phyloP scores from a whole-genome alignment of 495 filamentous ascomycete genomes.

The Chaetomium fimeti region DNA sequence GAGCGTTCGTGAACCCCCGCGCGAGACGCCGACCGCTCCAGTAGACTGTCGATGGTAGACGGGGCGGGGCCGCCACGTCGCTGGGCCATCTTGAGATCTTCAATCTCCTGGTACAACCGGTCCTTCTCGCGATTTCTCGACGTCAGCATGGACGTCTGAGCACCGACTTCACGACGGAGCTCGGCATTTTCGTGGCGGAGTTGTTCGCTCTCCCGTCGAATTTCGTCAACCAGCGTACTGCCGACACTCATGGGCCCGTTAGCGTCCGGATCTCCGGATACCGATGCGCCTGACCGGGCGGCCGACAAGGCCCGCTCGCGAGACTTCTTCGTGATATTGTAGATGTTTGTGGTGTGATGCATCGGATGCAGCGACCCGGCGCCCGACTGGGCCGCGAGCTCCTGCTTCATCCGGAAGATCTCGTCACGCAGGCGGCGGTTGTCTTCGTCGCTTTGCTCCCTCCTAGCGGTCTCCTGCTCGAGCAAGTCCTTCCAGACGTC shows the following conservation, averaged over 20 bases:
- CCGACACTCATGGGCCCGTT: constrained; percentile 56
- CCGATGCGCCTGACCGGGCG: constrained; percentile 62
- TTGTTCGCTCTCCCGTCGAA: constrained; percentile 65
- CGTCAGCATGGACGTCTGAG: constrained; percentile 96
- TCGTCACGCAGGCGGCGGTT: constrained; percentile 84
- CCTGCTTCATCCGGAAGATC: constrained; percentile 68
- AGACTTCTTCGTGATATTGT: constrained; percentile 60
- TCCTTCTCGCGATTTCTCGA: constrained; percentile 94
- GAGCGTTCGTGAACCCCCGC: constrained; percentile 64
- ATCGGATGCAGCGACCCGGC: constrained; percentile 45
- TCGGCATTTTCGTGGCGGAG: constrained; percentile 91
- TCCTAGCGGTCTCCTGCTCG: constrained; percentile 84
- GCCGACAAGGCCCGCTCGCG: constrained; percentile 57
- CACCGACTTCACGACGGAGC: constrained; percentile 84
- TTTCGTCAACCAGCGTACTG: constrained; percentile 66
- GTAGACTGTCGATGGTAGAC: constrained; percentile 81
- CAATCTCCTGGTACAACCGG: constrained; percentile 91
- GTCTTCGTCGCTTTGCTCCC: constrained; percentile 88
- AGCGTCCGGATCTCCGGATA: constrained; percentile 55
- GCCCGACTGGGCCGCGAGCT: constrained; percentile 43
- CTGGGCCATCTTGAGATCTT: constrained; percentile 86
- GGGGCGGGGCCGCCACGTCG: constrained; percentile 59
- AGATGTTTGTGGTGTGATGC: constrained; percentile 59
- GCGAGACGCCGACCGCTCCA: constrained; percentile 88
- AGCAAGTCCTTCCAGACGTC: constrained; percentile 94